Conservation (phyloP, 2,329 filamentous ascomycete species). For the Sarocladium brachiariae region DNA sequence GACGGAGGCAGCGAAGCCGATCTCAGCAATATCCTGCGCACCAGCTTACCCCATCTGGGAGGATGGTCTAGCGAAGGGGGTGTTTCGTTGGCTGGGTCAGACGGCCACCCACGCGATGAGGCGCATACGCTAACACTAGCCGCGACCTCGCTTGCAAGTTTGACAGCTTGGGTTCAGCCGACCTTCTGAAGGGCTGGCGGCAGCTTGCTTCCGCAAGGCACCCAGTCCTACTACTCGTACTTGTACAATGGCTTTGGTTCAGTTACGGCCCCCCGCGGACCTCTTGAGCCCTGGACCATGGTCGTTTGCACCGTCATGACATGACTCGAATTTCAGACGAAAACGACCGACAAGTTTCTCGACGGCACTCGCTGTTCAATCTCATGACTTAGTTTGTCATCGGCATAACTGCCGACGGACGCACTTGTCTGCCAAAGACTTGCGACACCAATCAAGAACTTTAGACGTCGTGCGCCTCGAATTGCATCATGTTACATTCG, state of each 20-base stretch:
- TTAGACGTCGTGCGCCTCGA: too few relatives aligned
- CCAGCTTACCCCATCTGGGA: conserved; percentile 7
- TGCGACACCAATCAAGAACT: too few relatives aligned
- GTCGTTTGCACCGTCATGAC: too few relatives aligned
- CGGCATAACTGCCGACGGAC: too few relatives aligned
- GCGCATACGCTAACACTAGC: conserved; percentile 7
- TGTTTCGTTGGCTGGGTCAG: conserved; percentile 7
- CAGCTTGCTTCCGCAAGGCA: neutral
- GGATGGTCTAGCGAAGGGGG: conserved; percentile 4
- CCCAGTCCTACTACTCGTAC: too few relatives aligned
- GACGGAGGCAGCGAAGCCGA: conserved; percentile 4
- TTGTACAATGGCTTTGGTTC: conserved; percentile 2
- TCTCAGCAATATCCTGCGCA: neutral
- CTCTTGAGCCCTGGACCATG: too few relatives aligned
- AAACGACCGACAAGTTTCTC: too few relatives aligned
- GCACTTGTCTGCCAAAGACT: too few relatives aligned
- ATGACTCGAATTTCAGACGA: too few relatives aligned
- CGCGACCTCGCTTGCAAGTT: conserved; percentile 8
- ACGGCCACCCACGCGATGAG: conserved; percentile 8
- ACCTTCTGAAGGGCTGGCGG: neutral
- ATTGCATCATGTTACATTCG: too few relatives aligned
- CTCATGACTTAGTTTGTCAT: too few relatives aligned
- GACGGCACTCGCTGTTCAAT: too few relatives aligned
- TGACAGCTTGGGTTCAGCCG: conserved; percentile 7
- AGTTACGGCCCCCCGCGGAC: neutral